Evolutionary conservation across 2,329 filamentous ascomycete species (phyloP), one percentile per base, ranked within the genome.

Genomic region (Lasiodiplodia sp.): DNA sequence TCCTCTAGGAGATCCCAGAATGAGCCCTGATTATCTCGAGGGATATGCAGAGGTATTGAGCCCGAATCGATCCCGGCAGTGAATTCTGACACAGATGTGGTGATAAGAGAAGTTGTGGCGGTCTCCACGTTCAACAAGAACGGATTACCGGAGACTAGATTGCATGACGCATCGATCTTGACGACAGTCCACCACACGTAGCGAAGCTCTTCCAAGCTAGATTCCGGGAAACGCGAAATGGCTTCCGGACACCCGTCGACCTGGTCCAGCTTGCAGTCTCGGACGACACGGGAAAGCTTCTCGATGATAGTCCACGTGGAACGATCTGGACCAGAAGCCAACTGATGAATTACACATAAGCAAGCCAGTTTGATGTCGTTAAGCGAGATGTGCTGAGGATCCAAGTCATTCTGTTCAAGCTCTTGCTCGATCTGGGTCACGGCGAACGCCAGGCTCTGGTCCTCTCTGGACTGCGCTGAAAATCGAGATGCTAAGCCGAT

Each of bases 261-360:
- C 21, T 52, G 49, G 12, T 52, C n/a, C 49, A 52, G 49, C 49
- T 52, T 52, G 49, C 49, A 52, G 49, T 21, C 49, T n/a, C 23
- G 23, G 2, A 25, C 49, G 18, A 52, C 23, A 4, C 49, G 49
- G 1, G 49, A n/a, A n/a, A 52, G 49, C 49, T 52, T 52, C n/a
- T 21, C 49, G 7, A 52, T 25, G n/a, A 52, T n/a, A n/a, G 23
- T 52, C 49, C 49, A 52, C 4, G 49, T 52, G 18, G 23, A 52
- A 3, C 49, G 49, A 21, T 23, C 23, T 7, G 49, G 49, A 4
- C 49, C 49, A 5, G 12, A 49, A 10, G 37, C 37, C 10, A 38
- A 38, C 37, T 38, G 37, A 14, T 38, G 37, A 10, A 38, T 14
- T 3, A 38, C 12, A 14, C 37, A 38, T 38, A 38, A 14, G 37